Percentiles rank a stretch among this genome's conserved stretches.
phyloP scores from a whole-genome alignment of 495 filamentous ascomycete genomes.

The Sporormia fimetaria region DNA sequence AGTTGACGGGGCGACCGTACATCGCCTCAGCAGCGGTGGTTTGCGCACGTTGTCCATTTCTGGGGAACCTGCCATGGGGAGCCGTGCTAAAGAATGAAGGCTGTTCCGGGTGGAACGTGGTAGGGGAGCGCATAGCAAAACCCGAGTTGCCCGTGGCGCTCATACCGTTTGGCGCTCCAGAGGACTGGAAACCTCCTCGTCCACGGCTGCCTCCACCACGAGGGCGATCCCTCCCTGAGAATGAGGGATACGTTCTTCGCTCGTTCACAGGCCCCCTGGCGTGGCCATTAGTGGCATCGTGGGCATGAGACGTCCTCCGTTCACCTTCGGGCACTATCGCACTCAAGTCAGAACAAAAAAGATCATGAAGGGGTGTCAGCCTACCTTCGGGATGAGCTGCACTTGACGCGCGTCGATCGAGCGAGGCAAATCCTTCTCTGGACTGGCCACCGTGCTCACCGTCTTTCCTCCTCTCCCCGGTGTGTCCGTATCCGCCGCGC shows the following conservation, averaged over 20 bases:
- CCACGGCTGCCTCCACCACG: slow-evolving; percentile 27
- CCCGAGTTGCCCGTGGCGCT: too few relatives aligned
- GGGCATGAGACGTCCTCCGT: slow-evolving; percentile 3
- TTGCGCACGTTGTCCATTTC: slow-evolving; percentile 26
- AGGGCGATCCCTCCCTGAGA: slow-evolving; percentile 23
- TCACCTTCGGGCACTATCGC: slow-evolving; percentile 12
- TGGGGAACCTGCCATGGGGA: slow-evolving; percentile 13
- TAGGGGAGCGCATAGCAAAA: slow-evolving; percentile 13
- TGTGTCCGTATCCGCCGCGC: slow-evolving; percentile 4
- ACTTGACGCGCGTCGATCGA: slow-evolving; percentile 27
- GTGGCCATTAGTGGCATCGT: slow-evolving; percentile 10
- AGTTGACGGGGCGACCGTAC: too few relatives aligned
- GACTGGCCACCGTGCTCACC: slow-evolving; percentile 17
- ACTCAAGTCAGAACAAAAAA: not conserved
- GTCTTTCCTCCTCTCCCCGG: slow-evolving; percentile 34
- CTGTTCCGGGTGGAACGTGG: slow-evolving; percentile 22
- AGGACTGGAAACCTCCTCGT: slow-evolving; percentile 15
- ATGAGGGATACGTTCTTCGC: slow-evolving; percentile 12
- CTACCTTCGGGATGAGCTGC: slow-evolving; percentile 29
- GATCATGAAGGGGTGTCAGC: slow-evolving; percentile 2
- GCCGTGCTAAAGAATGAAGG: slow-evolving; percentile 10
- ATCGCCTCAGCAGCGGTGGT: slow-evolving; percentile 30
- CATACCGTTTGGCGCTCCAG: too few relatives aligned
- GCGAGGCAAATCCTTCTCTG: slow-evolving; percentile 14
- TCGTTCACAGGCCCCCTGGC: slow-evolving; percentile 7